Evolutionary conservation across 305 asterid species (phyloP).

Genomic region (Rubia occidens): DNA sequence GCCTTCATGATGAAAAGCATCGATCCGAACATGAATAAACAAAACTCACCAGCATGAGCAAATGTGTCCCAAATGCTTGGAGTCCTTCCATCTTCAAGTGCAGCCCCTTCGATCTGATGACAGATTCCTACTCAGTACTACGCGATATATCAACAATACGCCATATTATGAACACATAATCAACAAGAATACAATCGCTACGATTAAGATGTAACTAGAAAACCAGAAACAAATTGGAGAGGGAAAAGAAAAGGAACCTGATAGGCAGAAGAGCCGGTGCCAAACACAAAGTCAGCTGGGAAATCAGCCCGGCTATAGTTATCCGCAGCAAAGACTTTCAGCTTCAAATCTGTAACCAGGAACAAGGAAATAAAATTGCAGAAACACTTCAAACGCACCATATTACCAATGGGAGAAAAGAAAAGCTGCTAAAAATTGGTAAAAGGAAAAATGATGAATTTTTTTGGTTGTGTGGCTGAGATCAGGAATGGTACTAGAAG

Average conservation of each 20-base stretch:
- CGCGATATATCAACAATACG: constrained; percentile 30
- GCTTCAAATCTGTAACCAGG: neutral
- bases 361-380: neutral
- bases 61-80: constrained; percentile 21
- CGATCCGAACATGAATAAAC: neutral
- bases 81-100: constrained; percentile 19
- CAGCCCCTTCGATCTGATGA: constrained; percentile 17
- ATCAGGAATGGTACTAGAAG: neutral
- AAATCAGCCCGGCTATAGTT: constrained; percentile 28
- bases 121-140: constrained; percentile 8
- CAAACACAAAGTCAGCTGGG: constrained; percentile 39
- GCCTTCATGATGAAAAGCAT: neutral
- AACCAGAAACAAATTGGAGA: neutral
- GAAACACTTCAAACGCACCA: neutral
- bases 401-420: neutral
- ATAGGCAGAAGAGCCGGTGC: constrained; percentile 36
- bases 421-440: neutral
- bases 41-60: constrained; percentile 15
- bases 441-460: neutral
- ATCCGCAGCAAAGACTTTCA: constrained; percentile 17
- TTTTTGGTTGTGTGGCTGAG: neutral
- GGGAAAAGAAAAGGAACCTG: constrained; percentile 23
- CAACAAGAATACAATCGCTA: neutral
- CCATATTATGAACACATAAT: neutral
- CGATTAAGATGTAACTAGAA: neutral